Evolutionary conservation across 1,284 basidiomycete species (phyloP).

Genomic region (Apiotrichum mycotoxinovorans): DNA sequence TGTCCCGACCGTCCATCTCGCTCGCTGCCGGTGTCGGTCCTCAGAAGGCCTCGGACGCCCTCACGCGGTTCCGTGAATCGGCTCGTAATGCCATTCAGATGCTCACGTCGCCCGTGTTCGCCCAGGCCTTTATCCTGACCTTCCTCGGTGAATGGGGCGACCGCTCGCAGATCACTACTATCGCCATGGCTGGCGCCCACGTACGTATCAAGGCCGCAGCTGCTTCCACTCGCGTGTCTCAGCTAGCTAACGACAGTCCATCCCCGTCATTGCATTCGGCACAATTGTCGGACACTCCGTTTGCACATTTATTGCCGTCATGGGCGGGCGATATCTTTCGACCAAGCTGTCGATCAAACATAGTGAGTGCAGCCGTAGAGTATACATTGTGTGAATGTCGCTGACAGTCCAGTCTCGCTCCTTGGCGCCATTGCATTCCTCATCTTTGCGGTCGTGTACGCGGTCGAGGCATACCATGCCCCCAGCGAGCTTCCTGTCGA

Average conservation of each 20-base stretch:
- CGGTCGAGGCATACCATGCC: slow-evolving; percentile 60
- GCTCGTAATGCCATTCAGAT: slow-evolving; percentile 57
- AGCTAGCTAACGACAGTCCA: slow-evolving; percentile 54
- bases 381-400: background rate
- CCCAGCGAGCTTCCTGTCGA: slow-evolving; percentile 7
- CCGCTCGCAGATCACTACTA: slow-evolving; percentile 93
- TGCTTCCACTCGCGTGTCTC: background rate
- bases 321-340: slow-evolving; percentile 85
- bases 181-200: slow-evolving; percentile 91
- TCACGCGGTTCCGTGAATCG: slow-evolving; percentile 7
- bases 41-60: slow-evolving; percentile 5
- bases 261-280: slow-evolving; percentile 78
- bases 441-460: slow-evolving; percentile 72
- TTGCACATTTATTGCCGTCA: slow-evolving; percentile 84
- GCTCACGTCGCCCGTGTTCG: slow-evolving; percentile 86
- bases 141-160: slow-evolving; percentile 99
- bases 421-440: slow-evolving; percentile 79
- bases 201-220: slow-evolving; percentile 55
- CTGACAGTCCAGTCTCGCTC: slow-evolving; percentile 64
- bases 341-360: slow-evolving; percentile 93
- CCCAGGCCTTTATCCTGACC: slow-evolving; percentile 90
- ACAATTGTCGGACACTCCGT: slow-evolving; percentile 83
- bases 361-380: slow-evolving; percentile 57
- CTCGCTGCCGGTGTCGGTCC: slow-evolving; percentile 8
- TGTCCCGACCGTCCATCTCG: background rate